phyloP scores from a whole-genome alignment of 345 rosid genomes.

The Heritiera littoralis region DNA sequence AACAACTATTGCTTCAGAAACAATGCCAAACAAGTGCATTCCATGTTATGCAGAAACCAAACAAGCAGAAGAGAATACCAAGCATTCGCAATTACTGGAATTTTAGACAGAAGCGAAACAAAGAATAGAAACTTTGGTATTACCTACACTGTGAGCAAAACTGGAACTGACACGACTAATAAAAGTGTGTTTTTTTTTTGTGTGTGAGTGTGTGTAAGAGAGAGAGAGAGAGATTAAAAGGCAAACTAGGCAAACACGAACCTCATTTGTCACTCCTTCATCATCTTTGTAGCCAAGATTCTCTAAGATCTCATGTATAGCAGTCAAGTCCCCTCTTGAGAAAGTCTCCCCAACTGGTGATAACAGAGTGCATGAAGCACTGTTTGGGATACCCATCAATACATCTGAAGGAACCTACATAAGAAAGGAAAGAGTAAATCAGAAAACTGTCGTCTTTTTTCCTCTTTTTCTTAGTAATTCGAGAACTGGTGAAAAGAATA shows the following conservation, averaged over 20 bases:
- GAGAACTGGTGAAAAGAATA: background rate
- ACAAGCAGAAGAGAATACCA: background rate
- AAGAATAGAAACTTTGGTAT: background rate
- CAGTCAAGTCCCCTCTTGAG: constrained; percentile 69
- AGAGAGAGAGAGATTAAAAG: background rate
- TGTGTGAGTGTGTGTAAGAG: no score
- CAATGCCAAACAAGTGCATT: constrained; percentile 2
- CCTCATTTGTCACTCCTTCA: constrained; percentile 85
- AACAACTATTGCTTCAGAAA: constrained; percentile 11
- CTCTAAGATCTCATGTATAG: constrained; percentile 76
- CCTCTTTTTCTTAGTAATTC: background rate
- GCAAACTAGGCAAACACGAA: constrained; percentile 24
- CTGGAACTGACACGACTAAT: background rate
- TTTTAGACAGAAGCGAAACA: background rate
- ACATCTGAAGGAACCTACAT: constrained; percentile 67
- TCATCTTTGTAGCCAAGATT: constrained; percentile 83
- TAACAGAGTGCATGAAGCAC: constrained; percentile 51
- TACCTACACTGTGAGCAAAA: no score
- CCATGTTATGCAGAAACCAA: background rate
- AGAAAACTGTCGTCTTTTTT: background rate
- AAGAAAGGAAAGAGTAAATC: background rate
- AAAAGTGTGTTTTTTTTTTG: background rate
- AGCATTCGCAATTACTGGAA: constrained; percentile 3
- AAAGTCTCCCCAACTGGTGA: constrained; percentile 84
- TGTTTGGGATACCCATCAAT: constrained; percentile 74